Evolutionary conservation across 2,329 filamentous ascomycete genomes (phyloP), one percentile per base, ranked within the genome.

Genomic region (Phaeosphaeria sp.): DNA sequence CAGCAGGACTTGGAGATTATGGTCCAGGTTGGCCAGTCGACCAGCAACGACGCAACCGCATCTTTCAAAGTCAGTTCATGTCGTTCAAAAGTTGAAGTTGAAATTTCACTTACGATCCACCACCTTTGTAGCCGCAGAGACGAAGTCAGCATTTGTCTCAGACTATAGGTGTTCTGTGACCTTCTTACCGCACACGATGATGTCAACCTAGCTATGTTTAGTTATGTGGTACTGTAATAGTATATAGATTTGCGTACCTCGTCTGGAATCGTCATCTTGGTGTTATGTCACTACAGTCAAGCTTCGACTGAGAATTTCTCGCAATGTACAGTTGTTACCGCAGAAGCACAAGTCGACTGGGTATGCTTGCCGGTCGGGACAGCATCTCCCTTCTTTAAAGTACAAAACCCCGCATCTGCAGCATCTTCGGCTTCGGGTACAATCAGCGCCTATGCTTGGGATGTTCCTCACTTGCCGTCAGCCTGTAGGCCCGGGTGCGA

Each of bases 11-110:
- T 83, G 90, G 77, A 84, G 89, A 33, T 86, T 91, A 72, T 89
- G 89, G 73, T 92, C 90, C 62, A 92, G 79, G 65, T 92, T 92
- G 71, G 90, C 90, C 71, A 93, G 78, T 56, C 87, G 87, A 60
- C 73, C 75, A 59, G 80, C 81, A 39, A 83, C 81, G 20, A 83
- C 80, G 55, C 72, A 77, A 68, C 83, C 87, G 60, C 84, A 87
- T 73, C 44, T 46, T 27, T 17, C 13, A 3, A 25, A 6, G 44
- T 46, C 11, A 46, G 21, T 25, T 6, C 17, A 27, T 46, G 22
- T 46, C 21, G 10, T 6, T 2, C 6, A 20, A 18, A n/a, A 9
- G 10, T 25, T n/a, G 6, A 42, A 6, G 20, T 46, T 22, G 3
- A 10, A 46, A 15, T 9, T 46, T 6, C 5, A 46, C 44, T 46